Percentiles rank a stretch among this genome's conserved stretches.
Evolutionary conservation across 805 yeast species (phyloP).

Genomic region (Ogataea naganishii): DNA sequence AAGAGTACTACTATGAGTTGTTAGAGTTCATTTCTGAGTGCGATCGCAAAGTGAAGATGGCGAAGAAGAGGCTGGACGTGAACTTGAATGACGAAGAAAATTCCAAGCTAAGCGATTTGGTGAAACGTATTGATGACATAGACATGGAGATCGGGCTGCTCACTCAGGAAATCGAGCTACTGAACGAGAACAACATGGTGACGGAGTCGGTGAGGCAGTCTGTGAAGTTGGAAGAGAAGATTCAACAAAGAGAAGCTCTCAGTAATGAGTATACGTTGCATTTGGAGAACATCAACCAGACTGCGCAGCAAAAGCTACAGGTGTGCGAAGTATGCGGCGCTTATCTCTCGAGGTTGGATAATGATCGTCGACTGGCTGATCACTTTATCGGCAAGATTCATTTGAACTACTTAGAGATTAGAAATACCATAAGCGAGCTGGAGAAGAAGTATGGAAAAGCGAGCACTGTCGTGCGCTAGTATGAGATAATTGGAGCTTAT

Average conservation of each 20-base stretch:
- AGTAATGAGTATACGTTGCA: conserved; percentile 50
- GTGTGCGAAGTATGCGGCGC: conserved; percentile 91
- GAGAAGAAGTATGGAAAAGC: conserved; percentile 14
- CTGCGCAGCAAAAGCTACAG: conserved; percentile 84
- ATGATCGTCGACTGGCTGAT: conserved; percentile 80
- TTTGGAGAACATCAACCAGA: conserved; percentile 69
- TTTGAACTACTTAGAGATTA: conserved; percentile 70
- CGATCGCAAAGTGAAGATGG: conserved; percentile 53
- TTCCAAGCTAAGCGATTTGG: conserved; percentile 15
- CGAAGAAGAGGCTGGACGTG: conserved; percentile 57
- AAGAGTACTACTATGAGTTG: conserved; percentile 35
- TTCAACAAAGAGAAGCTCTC: conserved; percentile 38
- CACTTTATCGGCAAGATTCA: conserved; percentile 88
- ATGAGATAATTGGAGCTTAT: conserved; percentile 1
- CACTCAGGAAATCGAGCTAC: conserved; percentile 53
- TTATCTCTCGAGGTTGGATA: conserved; percentile 74
- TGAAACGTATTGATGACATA: conserved; percentile 48
- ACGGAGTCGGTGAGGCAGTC: conserved; percentile 43
- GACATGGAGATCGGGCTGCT: conserved; percentile 59
- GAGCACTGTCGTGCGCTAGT: neutral
- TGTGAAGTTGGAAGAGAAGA: conserved; percentile 33
- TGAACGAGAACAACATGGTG: conserved; percentile 41
- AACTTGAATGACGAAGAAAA: conserved; percentile 57
- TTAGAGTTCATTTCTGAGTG: conserved; percentile 57
- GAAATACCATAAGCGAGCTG: conserved; percentile 41